Evolutionary conservation across 2,329 filamentous ascomycete genomes (phyloP).

Genomic region (Ophiostoma piceae): DNA sequence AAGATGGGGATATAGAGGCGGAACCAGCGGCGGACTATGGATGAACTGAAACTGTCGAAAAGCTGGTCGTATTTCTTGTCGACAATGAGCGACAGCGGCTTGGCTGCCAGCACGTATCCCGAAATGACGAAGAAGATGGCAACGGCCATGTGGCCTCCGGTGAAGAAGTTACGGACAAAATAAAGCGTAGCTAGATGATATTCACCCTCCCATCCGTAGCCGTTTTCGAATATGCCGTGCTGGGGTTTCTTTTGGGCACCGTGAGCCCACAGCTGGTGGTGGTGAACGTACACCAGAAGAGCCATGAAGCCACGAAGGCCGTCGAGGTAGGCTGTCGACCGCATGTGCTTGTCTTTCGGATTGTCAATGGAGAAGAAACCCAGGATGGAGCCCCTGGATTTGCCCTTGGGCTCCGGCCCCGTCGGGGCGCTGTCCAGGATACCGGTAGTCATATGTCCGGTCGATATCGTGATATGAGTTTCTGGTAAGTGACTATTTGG

Average conservation of each 20-base stretch:
- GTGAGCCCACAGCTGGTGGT: constrained; percentile 56
- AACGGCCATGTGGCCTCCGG: constrained; percentile 57
- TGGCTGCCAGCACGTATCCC: constrained; percentile 52
- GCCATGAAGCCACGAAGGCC: constrained; percentile 63
- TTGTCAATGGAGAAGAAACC: neutral
- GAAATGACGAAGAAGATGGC: constrained; percentile 47
- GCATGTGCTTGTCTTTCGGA: constrained; percentile 31
- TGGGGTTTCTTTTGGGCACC: constrained; percentile 30
- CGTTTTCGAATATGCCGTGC: constrained; percentile 45
- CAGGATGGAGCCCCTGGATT: too few relatives aligned
- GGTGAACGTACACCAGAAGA: constrained; percentile 59
- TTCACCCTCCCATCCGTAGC: constrained; percentile 46
- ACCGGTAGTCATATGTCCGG: neutral
- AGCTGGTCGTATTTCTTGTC: constrained; percentile 40
- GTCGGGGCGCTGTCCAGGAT: neutral
- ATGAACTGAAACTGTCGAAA: constrained; percentile 42
- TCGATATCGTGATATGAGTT: neutral
- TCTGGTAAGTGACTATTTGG: neutral
- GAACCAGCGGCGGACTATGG: constrained; percentile 47
- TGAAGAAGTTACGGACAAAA: constrained; percentile 54
- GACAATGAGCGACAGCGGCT: constrained; percentile 44
- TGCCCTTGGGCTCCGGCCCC: too few relatives aligned
- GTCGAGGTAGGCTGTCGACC: constrained; percentile 57
- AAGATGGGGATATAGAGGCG: constrained; percentile 50
- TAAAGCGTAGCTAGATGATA: constrained; percentile 51